Evolutionary conservation across 225 moss, liverwort and hornwort species (phyloP), one percentile per base, ranked within the genome.

Genomic region (Pseudisothecium myosuroides): DNA sequence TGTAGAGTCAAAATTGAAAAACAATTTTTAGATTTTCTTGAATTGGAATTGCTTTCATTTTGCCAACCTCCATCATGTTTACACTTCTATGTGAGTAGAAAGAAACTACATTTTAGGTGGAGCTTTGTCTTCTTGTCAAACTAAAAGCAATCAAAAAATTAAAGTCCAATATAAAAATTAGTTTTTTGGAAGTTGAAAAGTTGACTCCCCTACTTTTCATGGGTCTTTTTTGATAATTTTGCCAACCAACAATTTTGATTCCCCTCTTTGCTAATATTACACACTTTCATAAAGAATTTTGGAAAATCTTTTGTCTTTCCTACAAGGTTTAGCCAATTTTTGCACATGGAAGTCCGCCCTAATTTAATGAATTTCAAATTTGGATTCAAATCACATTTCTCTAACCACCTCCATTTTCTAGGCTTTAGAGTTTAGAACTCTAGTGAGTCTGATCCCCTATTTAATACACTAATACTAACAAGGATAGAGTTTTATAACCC

Each of bases 1-100:
- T 10, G 0, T 0, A 23, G 0, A 14, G 1, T 55, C 0, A 0
- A 0, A 55, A 76, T 37, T 0, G 1, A 77, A 49, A 24, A 23
- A 6, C 0, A 24, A 12, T 54, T 55, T 22, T 34, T 8, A 4
- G 14, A 54, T 54, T 9, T 37, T 21, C 2, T 1, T 6, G 0
- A 55, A 55, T 37, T 0, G 1, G 0, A 14, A 36, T 52, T 36
- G 23, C 3, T 52, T 52, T 36, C 1, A 36, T 76, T 76, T 19
- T 3, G 0, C 5, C 1, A 1, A 12, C 2, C 0, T 8, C 2
- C 2, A 13, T 76, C 7, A 34, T 8, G 0, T 34, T 21, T 18
- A 29, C 1, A 52, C 15, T 10, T 55, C 4, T 15, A 14, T 10
- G 2, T 77, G 4, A 21, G 3, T 14, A 9, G 12, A 8, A 2